Evolutionary conservation across 352 stramenopile species (phyloP), one percentile per base, ranked within the genome.

Genomic region (Pythium folliculosum): DNA sequence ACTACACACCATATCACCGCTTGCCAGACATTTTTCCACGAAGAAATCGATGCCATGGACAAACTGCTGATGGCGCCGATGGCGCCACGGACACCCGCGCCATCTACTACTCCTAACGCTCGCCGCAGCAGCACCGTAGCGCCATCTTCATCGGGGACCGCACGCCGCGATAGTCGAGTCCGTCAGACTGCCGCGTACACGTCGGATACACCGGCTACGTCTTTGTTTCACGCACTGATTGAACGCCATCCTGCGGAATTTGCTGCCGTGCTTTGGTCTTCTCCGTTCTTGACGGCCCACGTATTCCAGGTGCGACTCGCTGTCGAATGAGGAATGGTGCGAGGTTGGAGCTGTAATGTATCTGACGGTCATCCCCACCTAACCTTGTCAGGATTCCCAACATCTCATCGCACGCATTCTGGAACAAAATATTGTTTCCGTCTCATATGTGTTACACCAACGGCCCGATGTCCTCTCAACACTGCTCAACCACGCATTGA

Each of bases 351-450:
- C 19, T n/a, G 4, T 32, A 32, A 40, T 40, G 22, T 17, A 2
- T 51, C 0, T 21, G 50, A 17, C 27, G 35, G 14, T 60, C 49
- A 48, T 35, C 5, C 45, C n/a, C 17, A 13, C 8, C 3, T 61
- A 10, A 49, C 40, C 19, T 32, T 53, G 27, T 32, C 27, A 86
- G 81, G 77, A 78, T 12, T 87, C 80, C 1, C 73, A 85, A 50
- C 66, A 78, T 23, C 61, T 94, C 2, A 76, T 94, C 14, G 80
- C 73, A 23, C 78, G 82, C 3, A 78, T 94, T 14, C 65, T 94
- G 17, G 83, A 94, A 70, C 83, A 92, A 58, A 89, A 94, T 51
- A 77, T 89, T n/a, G 77, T 84, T 50, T 45, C 78, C 13, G 72
- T 94, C 40, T 90, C 85, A 0, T 73, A 90, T 44, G 77, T 82